Base-by-base conservation (phyloP, 2,329 filamentous ascomycete species). In the Blastomyces parvus region DNA sequence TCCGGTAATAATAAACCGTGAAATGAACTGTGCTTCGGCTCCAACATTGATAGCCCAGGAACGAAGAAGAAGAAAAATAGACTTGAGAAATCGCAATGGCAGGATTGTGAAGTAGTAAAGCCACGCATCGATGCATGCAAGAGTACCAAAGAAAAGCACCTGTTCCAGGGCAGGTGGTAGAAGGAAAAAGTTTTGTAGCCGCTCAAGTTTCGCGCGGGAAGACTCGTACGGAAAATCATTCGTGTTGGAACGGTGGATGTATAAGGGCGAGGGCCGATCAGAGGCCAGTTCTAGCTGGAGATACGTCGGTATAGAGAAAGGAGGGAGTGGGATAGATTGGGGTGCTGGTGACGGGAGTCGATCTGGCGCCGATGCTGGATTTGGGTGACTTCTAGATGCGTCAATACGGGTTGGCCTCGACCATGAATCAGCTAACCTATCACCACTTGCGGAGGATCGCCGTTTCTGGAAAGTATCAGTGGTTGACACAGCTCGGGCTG, bases 51-150 rank as follows among this genome's bases (percentile, higher is more conserved):
- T 84, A 1, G 76, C 81, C 90, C 90, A 96, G 83, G 92, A 97
- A 65, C 84, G 83, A 11, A 86, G 74, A 33, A 99, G 78, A 2
- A 97, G 86, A 25, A 85, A 85, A 0, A 93, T 70, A 0, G 94
- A 93, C 64, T 92, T 88, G 62, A 89, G 74, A 69, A 99, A 97
- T 2, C 94, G 85, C 64, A 99, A 82, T 0, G 94, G 94, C 0
- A 99, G 80, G 55, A 99, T 96, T 0, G 94, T 99, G 70, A 99
- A 95, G 0, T 91, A 95, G 77, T 97, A 94, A 0, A 99, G 83
- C 91, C 93, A 99, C 1, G 93, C 89, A 74, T 99, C 94, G 6
- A 99, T 81, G 76, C 94, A 99, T 7, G 93, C 92, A 42, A 97
- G 77, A 0, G 90, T 87, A 7, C 94, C 94, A 76, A 99, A 97